A percentile compares a stretch with the other conserved stretches of the same genome.
Evolutionary conservation across 1,284 basidiomycete genomes (phyloP).

Genomic region (Puccinia polysora): DNA sequence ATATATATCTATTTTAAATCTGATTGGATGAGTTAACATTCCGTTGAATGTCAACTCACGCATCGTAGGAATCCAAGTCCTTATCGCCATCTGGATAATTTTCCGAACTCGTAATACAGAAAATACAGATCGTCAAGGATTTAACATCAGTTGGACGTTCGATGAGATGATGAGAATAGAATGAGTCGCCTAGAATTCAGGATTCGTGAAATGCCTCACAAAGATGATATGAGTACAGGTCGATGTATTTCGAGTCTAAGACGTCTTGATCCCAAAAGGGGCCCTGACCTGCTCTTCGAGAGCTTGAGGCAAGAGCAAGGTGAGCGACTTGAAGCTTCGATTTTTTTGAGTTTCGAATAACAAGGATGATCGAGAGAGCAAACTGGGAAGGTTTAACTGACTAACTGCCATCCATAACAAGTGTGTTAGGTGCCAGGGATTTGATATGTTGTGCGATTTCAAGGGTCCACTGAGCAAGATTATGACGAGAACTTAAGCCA

Average conservation of each 20-base stretch:
- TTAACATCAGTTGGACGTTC: too few species aligned
- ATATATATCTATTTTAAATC: not conserved
- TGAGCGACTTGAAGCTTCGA: not conserved
- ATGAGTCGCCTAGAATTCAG: too few species aligned
- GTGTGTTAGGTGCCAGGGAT: slow-evolving; percentile 25
- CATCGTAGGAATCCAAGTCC: not conserved
- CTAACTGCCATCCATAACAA: slow-evolving; percentile 44
- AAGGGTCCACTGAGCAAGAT: slow-evolving; percentile 36
- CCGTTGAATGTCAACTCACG: not conserved
- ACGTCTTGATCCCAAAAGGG: slow-evolving; percentile 29
- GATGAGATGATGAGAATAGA: not conserved
- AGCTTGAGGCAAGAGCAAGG: not conserved
- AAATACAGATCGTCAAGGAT: too few species aligned
- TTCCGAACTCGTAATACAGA: too few species aligned
- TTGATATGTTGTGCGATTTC: slow-evolving; percentile 38
- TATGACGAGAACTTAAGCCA: not conserved
- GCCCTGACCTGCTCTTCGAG: not conserved
- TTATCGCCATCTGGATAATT: not conserved
- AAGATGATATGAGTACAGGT: slow-evolving; percentile 40
- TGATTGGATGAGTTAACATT: not conserved
- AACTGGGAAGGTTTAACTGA: slow-evolving; percentile 4
- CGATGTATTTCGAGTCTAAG: slow-evolving; percentile 31
- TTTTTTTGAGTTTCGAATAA: not conserved
- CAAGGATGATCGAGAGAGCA: not conserved
- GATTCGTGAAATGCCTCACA: too few species aligned